phyloP scores from a whole-genome alignment of 1,284 basidiomycete genomes.

The Naganishia liquefaciens region DNA sequence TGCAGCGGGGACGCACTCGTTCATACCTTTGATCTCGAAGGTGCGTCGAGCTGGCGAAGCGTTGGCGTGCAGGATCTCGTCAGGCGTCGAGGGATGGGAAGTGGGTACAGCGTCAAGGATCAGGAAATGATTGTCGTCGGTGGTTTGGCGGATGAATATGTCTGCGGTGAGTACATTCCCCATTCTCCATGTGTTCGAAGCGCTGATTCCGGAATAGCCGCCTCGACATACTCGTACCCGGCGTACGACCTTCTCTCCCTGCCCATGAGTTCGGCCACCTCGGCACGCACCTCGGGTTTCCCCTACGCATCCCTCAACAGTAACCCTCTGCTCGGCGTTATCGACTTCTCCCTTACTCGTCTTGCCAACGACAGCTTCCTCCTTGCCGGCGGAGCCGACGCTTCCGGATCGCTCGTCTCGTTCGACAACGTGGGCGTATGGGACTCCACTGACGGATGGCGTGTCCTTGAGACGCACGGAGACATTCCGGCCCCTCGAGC shows the following conservation, averaged over 20 bases:
- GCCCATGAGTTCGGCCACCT: slow-evolving; percentile 36
- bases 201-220: slow-evolving; percentile 29
- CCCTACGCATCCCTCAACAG: slow-evolving; percentile 47
- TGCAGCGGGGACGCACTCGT: slow-evolving; percentile 44
- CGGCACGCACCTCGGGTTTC: slow-evolving; percentile 38
- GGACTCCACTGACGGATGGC: slow-evolving; percentile 45
- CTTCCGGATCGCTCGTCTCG: slow-evolving; percentile 44
- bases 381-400: slow-evolving; percentile 47
- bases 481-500: slow-evolving; percentile 47
- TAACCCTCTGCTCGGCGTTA: slow-evolving; percentile 45
- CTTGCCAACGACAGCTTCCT: slow-evolving; percentile 40
- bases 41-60: slow-evolving; percentile 39
- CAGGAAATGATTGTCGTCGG: slow-evolving; percentile 47
- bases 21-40: slow-evolving; percentile 46
- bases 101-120: slow-evolving; percentile 37
- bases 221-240: slow-evolving; percentile 44
- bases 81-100: slow-evolving; percentile 45
- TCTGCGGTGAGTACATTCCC: slow-evolving; percentile 43
- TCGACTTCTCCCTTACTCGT: slow-evolving; percentile 49
- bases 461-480: slow-evolving; percentile 42
- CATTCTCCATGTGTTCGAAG: background rate
- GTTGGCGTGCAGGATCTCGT: slow-evolving; percentile 40
- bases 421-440: slow-evolving; percentile 46
- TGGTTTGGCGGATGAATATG: slow-evolving; percentile 48
- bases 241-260: slow-evolving; percentile 44